Percentiles rank a stretch among this genome's conserved stretches.
Evolutionary conservation across 805 yeast genomes (phyloP).

Genomic region (Wickerhamomyces bovis): DNA sequence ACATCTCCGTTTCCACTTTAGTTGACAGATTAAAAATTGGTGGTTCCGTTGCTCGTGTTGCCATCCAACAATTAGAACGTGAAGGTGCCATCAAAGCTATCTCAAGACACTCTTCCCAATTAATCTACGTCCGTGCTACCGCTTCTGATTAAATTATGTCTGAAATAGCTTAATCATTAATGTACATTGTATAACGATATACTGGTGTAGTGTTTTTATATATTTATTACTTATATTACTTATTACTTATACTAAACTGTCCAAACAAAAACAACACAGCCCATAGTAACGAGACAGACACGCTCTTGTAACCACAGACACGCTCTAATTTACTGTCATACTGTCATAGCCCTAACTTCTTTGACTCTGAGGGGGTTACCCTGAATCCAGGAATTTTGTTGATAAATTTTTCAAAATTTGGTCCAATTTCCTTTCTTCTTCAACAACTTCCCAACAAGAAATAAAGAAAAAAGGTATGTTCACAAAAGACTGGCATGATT

Average conservation of each 20-base stretch:
- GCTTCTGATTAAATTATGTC: conserved; percentile 44
- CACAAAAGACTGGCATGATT: neutral
- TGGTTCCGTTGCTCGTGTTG: conserved; percentile 98
- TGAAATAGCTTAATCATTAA: conserved; percentile 15
- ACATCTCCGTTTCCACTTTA: conserved; percentile 93
- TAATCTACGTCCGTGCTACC: conserved; percentile 85
- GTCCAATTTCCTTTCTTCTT: neutral
- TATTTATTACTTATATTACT: no score
- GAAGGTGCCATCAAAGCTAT: conserved; percentile 94
- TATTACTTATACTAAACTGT: no score
- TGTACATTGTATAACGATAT: conserved; percentile 25
- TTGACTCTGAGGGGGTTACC: neutral
- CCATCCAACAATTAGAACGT: conserved; percentile 89
- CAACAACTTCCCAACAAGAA: neutral
- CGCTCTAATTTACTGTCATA: no score
- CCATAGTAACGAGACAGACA: neutral
- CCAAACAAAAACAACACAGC: no score
- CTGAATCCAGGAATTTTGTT: no score
- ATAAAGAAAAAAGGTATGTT: neutral
- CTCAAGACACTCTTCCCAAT: conserved; percentile 93
- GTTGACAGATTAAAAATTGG: conserved; percentile 99
- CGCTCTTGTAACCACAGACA: no score
- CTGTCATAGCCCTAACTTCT: neutral
- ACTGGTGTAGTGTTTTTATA: neutral
- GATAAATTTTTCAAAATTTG: neutral